These are phyloP conservation scores for Neonectria coccinea DNA, from an alignment of 2,329 filamentous ascomycete species.

Conservation along the genomic window DNA sequence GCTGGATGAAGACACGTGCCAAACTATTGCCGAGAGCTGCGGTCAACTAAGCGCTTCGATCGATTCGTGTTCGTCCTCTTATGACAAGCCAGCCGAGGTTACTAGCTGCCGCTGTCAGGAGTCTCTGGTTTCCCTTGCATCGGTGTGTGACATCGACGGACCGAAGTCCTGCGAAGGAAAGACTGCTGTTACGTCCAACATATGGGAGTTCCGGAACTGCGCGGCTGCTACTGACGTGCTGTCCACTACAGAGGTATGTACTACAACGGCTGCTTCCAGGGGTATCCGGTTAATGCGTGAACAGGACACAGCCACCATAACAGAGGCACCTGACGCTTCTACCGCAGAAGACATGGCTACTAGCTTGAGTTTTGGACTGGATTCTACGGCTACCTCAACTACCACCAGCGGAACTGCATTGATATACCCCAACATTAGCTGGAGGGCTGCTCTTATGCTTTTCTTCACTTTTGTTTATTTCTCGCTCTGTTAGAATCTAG, in stretches of 20 bases:
- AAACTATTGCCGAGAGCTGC: conserved; percentile 20
- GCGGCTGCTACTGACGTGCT: conserved; percentile 11
- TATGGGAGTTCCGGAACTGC: conserved; percentile 31
- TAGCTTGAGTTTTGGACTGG: conserved; percentile 11
- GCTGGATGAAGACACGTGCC: conserved; percentile 18
- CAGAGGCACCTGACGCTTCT: background rate
- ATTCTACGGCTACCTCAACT: conserved; percentile 1
- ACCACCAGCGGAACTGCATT: background rate
- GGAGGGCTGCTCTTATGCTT: background rate
- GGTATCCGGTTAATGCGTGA: background rate
- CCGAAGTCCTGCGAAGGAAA: conserved; percentile 4
- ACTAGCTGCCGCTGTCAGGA: conserved; percentile 28
- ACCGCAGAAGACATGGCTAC: background rate
- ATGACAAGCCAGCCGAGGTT: conserved; percentile 5
- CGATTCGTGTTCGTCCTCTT: conserved; percentile 17
- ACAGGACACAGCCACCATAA: conserved; percentile 4
- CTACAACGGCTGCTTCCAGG: too few relatives aligned
- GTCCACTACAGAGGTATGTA: conserved; percentile 3
- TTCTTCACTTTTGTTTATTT: background rate
- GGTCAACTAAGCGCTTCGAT: conserved; percentile 17
- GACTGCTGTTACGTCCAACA: conserved; percentile 2
- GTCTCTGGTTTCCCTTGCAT: conserved; percentile 21
- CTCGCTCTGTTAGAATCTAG: background rate
- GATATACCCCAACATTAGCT: background rate
- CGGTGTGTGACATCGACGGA: conserved; percentile 25